Base-by-base conservation (phyloP, 108 stramenopile species). In the Bacterosira constricta region DNA sequence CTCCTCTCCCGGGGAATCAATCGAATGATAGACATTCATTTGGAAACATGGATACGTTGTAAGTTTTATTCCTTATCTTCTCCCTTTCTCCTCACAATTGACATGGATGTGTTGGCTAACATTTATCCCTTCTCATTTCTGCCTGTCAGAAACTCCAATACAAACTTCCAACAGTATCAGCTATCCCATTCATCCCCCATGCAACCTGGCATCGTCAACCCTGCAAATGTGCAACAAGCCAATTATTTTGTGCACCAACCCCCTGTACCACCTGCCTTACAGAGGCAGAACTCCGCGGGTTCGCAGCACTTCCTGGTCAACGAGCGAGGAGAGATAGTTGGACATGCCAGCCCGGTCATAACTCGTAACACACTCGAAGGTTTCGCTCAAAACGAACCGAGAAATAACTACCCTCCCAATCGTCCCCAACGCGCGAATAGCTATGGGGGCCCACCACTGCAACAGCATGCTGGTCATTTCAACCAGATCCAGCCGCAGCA, bases 321-420 rank as follows among this genome's bases (percentile, higher is more conserved):
- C 44, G 79, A 80, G 68, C 60, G 71, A 13, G 79, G 79, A 10
- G 66, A 73, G 26, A 69, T 80, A 17, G 51, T 80, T 47, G 79
- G 79, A 13, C 79, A 69, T 50, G 50, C 71, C n/a, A 73, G 58
- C 17, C 45, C 65, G 12, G 31, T 71, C 6, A 42, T 79, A 34
- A 49, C 49, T 25, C 77, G 61, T 13, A 49, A 53, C 52, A 41
- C 49, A 31, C 39, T 45, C 35, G 75, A 59, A 31, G 60, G 60
- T 30, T 61, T 52, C 38, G 39, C 60, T 49, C 70, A 71, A 39
- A 13, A 31, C 37, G 51, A 57, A 13, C 27, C 35, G 35, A 49
- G 29, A 21, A 38, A 53, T 53, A 62, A 63, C 39, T 50, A 63
- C 38, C 0, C 61, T 0, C 71, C 29, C 0, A 55, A 41, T 10